Base-by-base conservation (phyloP, 2,329 filamentous ascomycete genomes). In the Podosphaera fusca region DNA sequence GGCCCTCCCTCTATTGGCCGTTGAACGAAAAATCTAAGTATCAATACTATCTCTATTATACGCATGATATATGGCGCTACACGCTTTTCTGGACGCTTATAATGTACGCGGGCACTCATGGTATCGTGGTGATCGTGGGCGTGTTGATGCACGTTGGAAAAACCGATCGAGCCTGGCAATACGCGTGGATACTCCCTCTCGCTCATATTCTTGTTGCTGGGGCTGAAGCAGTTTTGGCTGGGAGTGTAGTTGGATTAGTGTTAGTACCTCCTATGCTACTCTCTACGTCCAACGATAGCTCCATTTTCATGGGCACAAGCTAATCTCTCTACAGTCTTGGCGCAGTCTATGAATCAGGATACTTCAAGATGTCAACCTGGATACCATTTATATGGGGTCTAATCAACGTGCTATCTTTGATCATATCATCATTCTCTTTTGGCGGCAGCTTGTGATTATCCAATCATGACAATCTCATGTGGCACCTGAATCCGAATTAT, bases 311-410 rank as follows among this genome's bases (percentile, higher is more conserved):
- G 35, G 21, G 14, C 52, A 8, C 31, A n/a, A 46, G 29, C 36
- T 55, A 55, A 55, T 47, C 21, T 31, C 7, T 49, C 31, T 8
- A 7, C 14, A 63, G 80, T 51, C 70, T 84, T 1, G 80, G 79
- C 33, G 79, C 76, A 1, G 74, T 84, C 21, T 85, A 85, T 64
- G 77, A 80, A 66, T 74, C 78, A 1, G 82, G 82, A 21, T 83
- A 80, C 66, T 85, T 84, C 64, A 72, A 75, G 59, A 85, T 86
- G 82, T 83, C 80, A 45, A 85, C 82, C 1, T 86, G 82, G 82
- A 79, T 85, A 53, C 82, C 82, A 0, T 78, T 85, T 64, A 72
- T 83, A 30, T 86, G 82, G 82, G 78, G 76, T 7, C 69, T 80
- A 57, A 77, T 84, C 62, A 85, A 82, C 66, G 77, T 82, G 8